These are phyloP conservation scores for Alternaria atra DNA, from an alignment of 2,329 filamentous ascomycete genomes.

Conservation along the genomic window DNA sequence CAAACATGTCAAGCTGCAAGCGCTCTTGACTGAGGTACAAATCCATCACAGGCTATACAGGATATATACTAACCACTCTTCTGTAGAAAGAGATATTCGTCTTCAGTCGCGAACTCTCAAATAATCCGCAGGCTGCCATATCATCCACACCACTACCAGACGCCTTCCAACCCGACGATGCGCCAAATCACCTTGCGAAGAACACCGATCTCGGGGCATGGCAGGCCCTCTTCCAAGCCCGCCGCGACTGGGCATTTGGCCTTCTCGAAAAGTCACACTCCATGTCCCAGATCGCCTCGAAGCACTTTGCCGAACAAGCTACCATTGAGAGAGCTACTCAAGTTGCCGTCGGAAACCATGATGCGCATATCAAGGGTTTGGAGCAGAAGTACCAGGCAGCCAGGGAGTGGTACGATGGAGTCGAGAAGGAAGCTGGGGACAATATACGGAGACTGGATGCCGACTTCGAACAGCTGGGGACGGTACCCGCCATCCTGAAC, in stretches of 20 bases:
- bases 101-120: slow-evolving; percentile 75
- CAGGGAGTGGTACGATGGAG: slow-evolving; percentile 73
- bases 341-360: slow-evolving; percentile 85
- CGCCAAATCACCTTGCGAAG: slow-evolving; percentile 83
- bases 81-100: slow-evolving; percentile 85
- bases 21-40: slow-evolving; percentile 78
- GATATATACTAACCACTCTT: slow-evolving; percentile 16
- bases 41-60: not conserved
- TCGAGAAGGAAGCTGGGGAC: slow-evolving; percentile 72
- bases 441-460: slow-evolving; percentile 73
- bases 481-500: slow-evolving; percentile 69
- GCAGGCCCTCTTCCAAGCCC: slow-evolving; percentile 83
- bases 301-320: slow-evolving; percentile 75
- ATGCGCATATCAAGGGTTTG: slow-evolving; percentile 75
- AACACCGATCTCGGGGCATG: slow-evolving; percentile 85
- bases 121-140: slow-evolving; percentile 57
- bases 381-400: slow-evolving; percentile 76
- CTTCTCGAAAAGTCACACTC: slow-evolving; percentile 73
- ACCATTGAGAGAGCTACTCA: slow-evolving; percentile 82
- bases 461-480: slow-evolving; percentile 71
- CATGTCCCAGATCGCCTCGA: slow-evolving; percentile 69
- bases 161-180: slow-evolving; percentile 66
- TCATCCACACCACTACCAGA: slow-evolving; percentile 64
- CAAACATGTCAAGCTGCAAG: slow-evolving; percentile 82
- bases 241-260: slow-evolving; percentile 79